These are phyloP conservation scores for Alnus glutinosa DNA, from an alignment of 306 rosid species.

Conservation along the genomic window DNA sequence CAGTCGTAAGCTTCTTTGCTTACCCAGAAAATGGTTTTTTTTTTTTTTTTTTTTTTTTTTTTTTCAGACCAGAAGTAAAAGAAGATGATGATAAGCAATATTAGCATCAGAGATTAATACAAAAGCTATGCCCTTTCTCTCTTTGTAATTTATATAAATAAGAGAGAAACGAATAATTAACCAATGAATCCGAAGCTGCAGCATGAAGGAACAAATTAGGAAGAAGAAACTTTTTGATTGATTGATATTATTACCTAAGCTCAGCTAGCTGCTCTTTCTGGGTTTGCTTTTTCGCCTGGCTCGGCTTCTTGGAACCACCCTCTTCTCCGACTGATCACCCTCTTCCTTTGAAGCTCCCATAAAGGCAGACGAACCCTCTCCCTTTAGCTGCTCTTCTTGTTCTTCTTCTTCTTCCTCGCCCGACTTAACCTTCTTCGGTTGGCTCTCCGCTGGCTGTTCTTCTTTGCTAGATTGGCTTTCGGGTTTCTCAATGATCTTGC, in stretches of 20 bases:
- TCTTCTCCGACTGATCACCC: conserved; percentile 14
- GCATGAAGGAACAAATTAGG: neutral
- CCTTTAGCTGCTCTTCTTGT: conserved; percentile 14
- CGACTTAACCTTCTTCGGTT: conserved; percentile 30
- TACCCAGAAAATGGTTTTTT: neutral
- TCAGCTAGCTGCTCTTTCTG: conserved; percentile 66
- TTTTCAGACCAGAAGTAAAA: neutral
- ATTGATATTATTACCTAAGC: too few species aligned
- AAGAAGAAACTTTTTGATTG: neutral
- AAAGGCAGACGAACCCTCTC: conserved; percentile 33
- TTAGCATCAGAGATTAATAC: conserved; percentile 14
- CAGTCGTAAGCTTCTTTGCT: neutral
- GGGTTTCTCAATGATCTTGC: conserved; percentile 52
- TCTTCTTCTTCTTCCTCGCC: conserved; percentile 20
- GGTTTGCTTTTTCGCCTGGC: conserved; percentile 81
- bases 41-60: neutral
- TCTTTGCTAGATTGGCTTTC: conserved; percentile 28
- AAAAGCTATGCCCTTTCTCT: conserved; percentile 10
- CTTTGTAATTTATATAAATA: neutral
- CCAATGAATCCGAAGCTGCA: neutral
- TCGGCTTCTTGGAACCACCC: conserved; percentile 58
- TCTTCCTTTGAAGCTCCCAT: conserved; percentile 30
- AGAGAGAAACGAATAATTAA: neutral
- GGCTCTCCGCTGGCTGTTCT: conserved; percentile 25
- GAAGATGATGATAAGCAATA: neutral